Percentiles rank a stretch among this genome's conserved stretches.
Evolutionary conservation across 306 rosid genomes (phyloP).

Genomic region (Vigna hirtella): DNA sequence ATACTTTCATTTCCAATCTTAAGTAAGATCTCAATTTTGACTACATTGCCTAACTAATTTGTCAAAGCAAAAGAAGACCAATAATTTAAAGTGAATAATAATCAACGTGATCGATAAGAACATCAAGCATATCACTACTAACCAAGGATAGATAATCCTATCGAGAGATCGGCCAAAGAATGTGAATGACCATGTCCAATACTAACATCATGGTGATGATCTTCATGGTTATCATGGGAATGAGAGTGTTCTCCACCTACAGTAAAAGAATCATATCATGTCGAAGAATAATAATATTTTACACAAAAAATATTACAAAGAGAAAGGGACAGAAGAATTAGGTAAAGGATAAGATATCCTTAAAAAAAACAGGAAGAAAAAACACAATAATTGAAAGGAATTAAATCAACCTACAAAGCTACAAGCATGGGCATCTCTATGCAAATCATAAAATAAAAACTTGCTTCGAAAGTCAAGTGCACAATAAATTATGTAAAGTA

Average conservation of each 20-base stretch:
- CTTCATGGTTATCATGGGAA: constrained; percentile 61
- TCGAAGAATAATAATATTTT: not conserved
- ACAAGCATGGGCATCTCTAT: constrained; percentile 18
- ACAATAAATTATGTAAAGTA: constrained; percentile 3
- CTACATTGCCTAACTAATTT: not conserved
- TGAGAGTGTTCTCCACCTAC: constrained; percentile 82
- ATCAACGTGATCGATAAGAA: constrained; percentile 19
- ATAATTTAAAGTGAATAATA: constrained; percentile 36
- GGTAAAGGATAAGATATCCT: constrained; percentile 20
- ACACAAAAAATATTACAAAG: not conserved
- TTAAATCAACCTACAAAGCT: constrained; percentile 12
- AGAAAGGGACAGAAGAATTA: constrained; percentile 1
- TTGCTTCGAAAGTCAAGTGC: constrained; percentile 26
- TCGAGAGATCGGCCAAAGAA: constrained; percentile 86
- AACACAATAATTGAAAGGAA: not conserved
- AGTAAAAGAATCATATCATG: constrained; percentile 35
- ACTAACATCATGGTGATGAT: constrained; percentile 59
- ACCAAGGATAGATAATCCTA: constrained; percentile 88
- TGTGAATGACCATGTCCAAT: constrained; percentile 74
- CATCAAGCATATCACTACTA: constrained; percentile 47
- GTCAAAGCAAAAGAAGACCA: constrained; percentile 24
- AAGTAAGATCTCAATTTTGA: not conserved
- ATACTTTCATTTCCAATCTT: not conserved
- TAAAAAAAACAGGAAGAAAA: not conserved
- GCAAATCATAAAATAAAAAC: constrained; percentile 5